Conservation (phyloP, 1,284 basidiomycete species). For the Ganoderma multipileum region DNA sequence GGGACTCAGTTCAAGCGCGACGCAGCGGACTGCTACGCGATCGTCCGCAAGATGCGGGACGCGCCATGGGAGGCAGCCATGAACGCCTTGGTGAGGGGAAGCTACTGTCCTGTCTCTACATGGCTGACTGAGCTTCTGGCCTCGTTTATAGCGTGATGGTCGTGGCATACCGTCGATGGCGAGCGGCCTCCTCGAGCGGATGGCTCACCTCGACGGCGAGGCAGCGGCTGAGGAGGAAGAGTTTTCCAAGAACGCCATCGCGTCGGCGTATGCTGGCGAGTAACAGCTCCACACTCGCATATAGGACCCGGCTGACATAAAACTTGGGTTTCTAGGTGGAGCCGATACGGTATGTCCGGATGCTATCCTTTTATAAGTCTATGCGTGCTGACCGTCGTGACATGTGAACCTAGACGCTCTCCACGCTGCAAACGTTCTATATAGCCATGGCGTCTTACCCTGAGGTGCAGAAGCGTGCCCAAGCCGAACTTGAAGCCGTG, state of each 20-base stretch:
- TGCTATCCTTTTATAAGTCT: background rate
- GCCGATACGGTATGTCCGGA: background rate
- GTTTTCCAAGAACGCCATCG: slow-evolving; percentile 13
- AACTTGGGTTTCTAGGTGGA: background rate
- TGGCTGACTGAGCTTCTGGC: background rate
- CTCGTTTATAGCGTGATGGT: slow-evolving; percentile 2
- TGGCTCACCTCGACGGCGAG: background rate
- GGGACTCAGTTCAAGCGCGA: slow-evolving; percentile 23
- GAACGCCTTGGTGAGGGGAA: slow-evolving; percentile 14
- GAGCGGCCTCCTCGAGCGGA: slow-evolving; percentile 8
- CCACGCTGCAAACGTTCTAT: slow-evolving; percentile 23
- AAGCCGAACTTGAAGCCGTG: slow-evolving; percentile 39
- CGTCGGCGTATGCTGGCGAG: slow-evolving; percentile 20
- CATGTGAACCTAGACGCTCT: slow-evolving; percentile 9
- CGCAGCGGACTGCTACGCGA: slow-evolving; percentile 2
- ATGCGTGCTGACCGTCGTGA: background rate
- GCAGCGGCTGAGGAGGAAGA: slow-evolving; percentile 15
- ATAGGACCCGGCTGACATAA: background rate
- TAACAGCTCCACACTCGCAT: background rate
- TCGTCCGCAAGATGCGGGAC: slow-evolving; percentile 9
- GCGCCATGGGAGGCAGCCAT: slow-evolving; percentile 19
- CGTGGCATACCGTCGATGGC: slow-evolving; percentile 10
- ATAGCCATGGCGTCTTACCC: slow-evolving; percentile 35
- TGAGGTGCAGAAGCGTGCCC: slow-evolving; percentile 34
- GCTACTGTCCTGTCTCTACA: too few relatives aligned